Base-by-base conservation (phyloP, 495 filamentous ascomycete species). In the Terfezia claveryi region DNA sequence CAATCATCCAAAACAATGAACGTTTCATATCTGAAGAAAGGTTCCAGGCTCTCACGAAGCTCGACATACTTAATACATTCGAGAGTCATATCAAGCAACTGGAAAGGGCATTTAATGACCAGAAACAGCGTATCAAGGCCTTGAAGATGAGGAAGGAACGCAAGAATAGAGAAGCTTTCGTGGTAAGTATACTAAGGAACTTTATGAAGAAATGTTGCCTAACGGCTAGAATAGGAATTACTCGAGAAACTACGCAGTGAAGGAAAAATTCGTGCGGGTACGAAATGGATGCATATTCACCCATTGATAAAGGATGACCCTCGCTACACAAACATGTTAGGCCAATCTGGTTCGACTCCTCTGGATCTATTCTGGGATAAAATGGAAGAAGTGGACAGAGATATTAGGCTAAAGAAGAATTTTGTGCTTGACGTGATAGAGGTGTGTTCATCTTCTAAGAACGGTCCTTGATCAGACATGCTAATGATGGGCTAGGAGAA, bases 341-440 rank as follows among this genome's bases (percentile, higher is more conserved):
- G 88, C 49, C 86, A 91, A 61, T 64, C 78, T 46, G 92, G 92
- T 53, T 95, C 91, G 4, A 83, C 78, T 5, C 85, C 89, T n/a
- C 73, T 94, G 57, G 91, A 99, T 56, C 72, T 99, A 9, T 94
- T 96, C 69, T 94, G 92, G 89, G 92, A 99, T 68, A 74, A 87
- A 52, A 76, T 96, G 14, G 89, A 94, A 65, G 89, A 95, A 67
- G 87, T 94, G 68, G 87, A 96, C 58, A 77, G 82, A 52, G 78
- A 80, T 17, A 70, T 96, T 14, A 81, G 92, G 46, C 76, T 76
- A 51, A 82, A 80, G 51, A 76, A 88, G 36, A 92, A 92, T 66
- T 79, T 87, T 63, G 81, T 92, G 4, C 72, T 89, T 51, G 91
- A 96, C 66, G 85, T 92, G 52, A 74, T 96, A 58, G 87, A 93